Base-by-base conservation (phyloP, 2,329 filamentous ascomycete genomes). In the Aspergillus fructus region DNA sequence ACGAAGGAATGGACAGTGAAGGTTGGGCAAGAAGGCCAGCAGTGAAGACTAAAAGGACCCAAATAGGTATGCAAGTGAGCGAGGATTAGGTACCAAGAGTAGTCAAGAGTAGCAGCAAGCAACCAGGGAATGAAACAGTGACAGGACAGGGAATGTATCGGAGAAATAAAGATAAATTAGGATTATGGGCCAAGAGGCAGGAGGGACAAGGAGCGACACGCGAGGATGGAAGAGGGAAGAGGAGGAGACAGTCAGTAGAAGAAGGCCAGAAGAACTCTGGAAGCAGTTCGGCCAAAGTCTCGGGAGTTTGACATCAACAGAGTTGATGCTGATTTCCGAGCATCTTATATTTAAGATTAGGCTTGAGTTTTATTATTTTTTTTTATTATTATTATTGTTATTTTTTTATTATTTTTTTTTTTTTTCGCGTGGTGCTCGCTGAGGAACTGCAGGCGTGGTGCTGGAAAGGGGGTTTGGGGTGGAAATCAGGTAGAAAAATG, bases 111-210 rank as follows among this genome's bases (percentile, higher is more conserved):
- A 53, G 49, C 33, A 47, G 33, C 34, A 53, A 55, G 48, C 53
- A 52, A 43, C 53, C 50, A 45, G 47, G 62, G 59, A 65, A 66
- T 61, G 61, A 64, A 64, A 61, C 62, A 62, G 58, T 63, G 60
- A 60, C 46, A 58, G 42, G 30, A 21, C 27, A 30, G 27, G 42
- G 12, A 56, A 53, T 50, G 13, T 50, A 47, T 54, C 45, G 49
- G 53, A 53, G 53, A 53, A 50, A 59, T 45, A 41, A 24, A 55
- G 60, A 52, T 49, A 57, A 62, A 57, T 58, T 49, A 56, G 61
- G 59, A 49, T 30, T 30, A 30, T 30, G 27, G 27, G 27, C 27
- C 27, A 30, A 30, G 27, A 30, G 3, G 27, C 49, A 67, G 58
- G 58, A 53, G 8, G 8, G 27, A 27, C 21, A 47, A 23, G 19